These are phyloP conservation scores for Globisporangium apiculatum DNA, from an alignment of 352 stramenopile species.

Conservation along the genomic window DNA sequence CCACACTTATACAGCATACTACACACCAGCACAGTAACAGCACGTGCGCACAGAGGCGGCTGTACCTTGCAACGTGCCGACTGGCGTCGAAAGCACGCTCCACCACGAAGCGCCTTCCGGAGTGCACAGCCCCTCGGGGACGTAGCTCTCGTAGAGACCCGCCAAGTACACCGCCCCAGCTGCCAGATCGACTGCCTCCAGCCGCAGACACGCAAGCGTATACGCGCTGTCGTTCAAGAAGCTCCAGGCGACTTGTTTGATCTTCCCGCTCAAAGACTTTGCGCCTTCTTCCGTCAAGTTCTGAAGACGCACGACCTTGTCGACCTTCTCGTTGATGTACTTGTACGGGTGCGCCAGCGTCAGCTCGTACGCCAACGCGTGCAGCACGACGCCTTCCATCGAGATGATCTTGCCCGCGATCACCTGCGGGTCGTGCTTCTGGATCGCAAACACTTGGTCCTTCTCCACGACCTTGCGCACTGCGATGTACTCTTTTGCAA, in stretches of 20 bases:
- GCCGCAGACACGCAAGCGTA: slow-evolving; percentile 74
- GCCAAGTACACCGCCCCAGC: slow-evolving; percentile 80
- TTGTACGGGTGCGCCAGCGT: slow-evolving; percentile 82
- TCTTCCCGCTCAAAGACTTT: slow-evolving; percentile 63
- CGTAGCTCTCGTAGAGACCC: slow-evolving; percentile 76
- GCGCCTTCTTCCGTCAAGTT: slow-evolving; percentile 37
- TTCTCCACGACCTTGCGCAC: slow-evolving; percentile 63
- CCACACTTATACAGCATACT: background rate
- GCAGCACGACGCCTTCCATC: slow-evolving; percentile 79
- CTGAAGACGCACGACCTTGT: slow-evolving; percentile 67
- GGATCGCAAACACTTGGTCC: slow-evolving; percentile 70
- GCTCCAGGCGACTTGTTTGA: slow-evolving; percentile 84
- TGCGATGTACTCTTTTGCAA: slow-evolving; percentile 69
- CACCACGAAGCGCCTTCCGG: slow-evolving; percentile 58
- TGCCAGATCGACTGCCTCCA: slow-evolving; percentile 60
- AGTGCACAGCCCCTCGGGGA: slow-evolving; percentile 55
- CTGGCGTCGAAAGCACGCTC: slow-evolving; percentile 52
- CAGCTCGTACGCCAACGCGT: slow-evolving; percentile 79
- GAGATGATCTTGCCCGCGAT: slow-evolving; percentile 72
- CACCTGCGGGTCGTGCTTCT: slow-evolving; percentile 66
- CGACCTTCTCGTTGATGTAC: slow-evolving; percentile 85
- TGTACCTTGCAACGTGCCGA: slow-evolving; percentile 82
- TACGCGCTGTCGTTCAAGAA: slow-evolving; percentile 88
- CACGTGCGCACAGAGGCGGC: slow-evolving; percentile 6
- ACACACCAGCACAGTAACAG: background rate